A percentile compares a stretch with the other conserved stretches of the same genome.
These are phyloP conservation scores for Colletotrichum godetiae DNA, from an alignment of 2,329 filamentous ascomycete species.

Conservation along the genomic window DNA sequence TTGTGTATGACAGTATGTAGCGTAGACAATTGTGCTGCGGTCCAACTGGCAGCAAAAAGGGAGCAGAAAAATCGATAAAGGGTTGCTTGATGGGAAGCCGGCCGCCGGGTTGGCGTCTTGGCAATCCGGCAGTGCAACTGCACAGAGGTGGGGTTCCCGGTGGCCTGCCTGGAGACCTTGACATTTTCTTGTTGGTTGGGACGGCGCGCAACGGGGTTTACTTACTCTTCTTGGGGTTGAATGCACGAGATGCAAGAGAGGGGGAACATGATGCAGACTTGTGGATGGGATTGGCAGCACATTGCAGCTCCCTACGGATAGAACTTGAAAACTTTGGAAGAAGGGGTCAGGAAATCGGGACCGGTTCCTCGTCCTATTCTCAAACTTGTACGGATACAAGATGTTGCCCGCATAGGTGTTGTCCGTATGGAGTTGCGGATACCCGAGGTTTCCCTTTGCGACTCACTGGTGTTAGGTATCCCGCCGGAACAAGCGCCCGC, in stretches of 20 bases:
- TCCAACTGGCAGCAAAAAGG: neutral
- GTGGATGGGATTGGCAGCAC: too few relatives aligned
- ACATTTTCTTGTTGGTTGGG: neutral
- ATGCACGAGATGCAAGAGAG: too few relatives aligned
- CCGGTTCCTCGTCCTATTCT: too few relatives aligned
- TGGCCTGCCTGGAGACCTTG: neutral
- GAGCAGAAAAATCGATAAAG: neutral
- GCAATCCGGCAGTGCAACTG: slow-evolving; percentile 33
- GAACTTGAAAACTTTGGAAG: too few relatives aligned
- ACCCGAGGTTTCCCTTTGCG: neutral
- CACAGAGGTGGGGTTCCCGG: neutral
- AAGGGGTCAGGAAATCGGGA: too few relatives aligned
- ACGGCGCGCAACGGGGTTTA: neutral
- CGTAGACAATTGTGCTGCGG: neutral
- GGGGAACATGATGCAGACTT: too few relatives aligned
- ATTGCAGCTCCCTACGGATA: too few relatives aligned
- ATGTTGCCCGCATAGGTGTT: too few relatives aligned
- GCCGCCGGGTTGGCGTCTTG: slow-evolving; percentile 30
- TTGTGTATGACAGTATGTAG: neutral
- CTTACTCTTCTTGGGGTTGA: neutral
- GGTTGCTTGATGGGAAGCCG: slow-evolving; percentile 19
- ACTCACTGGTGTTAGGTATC: neutral
- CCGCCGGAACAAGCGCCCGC: neutral
- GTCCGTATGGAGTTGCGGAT: neutral
- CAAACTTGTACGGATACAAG: too few relatives aligned